Percentiles rank a stretch among this genome's conserved stretches.
phyloP scores from a whole-genome alignment of 2,329 filamentous ascomycete species.

The Monosporascus ibericus region DNA sequence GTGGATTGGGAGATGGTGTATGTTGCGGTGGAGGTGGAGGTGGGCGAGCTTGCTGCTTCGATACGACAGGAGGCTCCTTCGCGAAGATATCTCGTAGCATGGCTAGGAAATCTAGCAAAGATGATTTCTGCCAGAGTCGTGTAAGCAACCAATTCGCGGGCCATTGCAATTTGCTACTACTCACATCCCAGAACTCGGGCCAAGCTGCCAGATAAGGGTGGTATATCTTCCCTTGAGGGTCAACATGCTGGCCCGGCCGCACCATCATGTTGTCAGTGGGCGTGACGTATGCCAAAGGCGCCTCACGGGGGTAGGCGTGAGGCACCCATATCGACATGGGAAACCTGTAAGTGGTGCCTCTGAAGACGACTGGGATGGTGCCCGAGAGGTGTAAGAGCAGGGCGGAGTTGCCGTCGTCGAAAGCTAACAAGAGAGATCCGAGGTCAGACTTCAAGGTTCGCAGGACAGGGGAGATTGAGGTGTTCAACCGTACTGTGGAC shows the following conservation, averaged over 20 bases:
- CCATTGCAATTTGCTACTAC: constrained; percentile 28
- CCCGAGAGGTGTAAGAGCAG: constrained; percentile 81
- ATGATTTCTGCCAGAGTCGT: constrained; percentile 62
- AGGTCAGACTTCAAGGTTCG: constrained; percentile 1
- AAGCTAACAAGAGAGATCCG: constrained; percentile 51
- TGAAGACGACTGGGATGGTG: constrained; percentile 86
- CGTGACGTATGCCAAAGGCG: constrained; percentile 82
- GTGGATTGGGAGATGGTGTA: constrained; percentile 43
- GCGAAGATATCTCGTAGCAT: constrained; percentile 84
- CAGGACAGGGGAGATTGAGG: constrained; percentile 4
- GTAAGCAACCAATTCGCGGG: constrained; percentile 11
- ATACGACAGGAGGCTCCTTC: constrained; percentile 87
- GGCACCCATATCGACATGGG: constrained; percentile 91
- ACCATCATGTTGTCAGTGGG: constrained; percentile 86
- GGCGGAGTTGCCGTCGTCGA: constrained; percentile 79
- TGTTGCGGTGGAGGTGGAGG: constrained; percentile 27
- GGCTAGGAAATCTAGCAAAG: constrained; percentile 72
- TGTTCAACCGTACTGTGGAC: constrained; percentile 69
- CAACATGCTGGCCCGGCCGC: constrained; percentile 88
- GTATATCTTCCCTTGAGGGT: constrained; percentile 87
- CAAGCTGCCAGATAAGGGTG: constrained; percentile 93
- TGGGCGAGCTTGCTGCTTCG: constrained; percentile 53
- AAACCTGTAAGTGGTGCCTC: constrained; percentile 84
- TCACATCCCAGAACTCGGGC: constrained; percentile 83
- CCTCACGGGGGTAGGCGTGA: constrained; percentile 78